Evolutionary conservation across 345 rosid genomes (phyloP), one percentile per base, ranked within the genome.

Genomic region (Populus davidiana): DNA sequence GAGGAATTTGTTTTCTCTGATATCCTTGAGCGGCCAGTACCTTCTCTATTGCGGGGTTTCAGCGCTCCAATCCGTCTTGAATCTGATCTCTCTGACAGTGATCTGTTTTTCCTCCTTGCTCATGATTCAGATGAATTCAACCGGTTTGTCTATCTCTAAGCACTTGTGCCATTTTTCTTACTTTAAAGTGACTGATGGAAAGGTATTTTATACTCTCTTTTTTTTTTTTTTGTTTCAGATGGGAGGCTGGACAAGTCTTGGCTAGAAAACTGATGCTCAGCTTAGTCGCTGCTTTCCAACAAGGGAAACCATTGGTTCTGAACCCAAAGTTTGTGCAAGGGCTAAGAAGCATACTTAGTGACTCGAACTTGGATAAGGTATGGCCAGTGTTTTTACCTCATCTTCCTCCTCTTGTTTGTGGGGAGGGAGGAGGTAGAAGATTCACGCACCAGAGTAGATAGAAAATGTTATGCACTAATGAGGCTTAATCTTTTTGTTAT

Each of bases 211-310:
- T 81, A 73, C 54, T 47, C 36, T 66, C 25, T 6, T 67, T 31
- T 18, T 74, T 50, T 80, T 71, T 67, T 44, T 79, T 71, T 20
- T 69, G 74, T 85, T 77, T 83, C 80, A 93, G 99, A 63, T 96
- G 98, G 99, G 99, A 96, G 87, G 96, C 99, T 4, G 99, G 98
- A 68, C 99, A 96, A 82, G 78, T 94, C 70, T 82, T 96, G 81
- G 98, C 92, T 59, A 88, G 97, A 86, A 91, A 96, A 85, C 89
- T 94, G 79, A 96, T 96, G 95, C 91, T 96, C 18, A 86, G 86
- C 82, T 83, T 96, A 85, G 99, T 94, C 71, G 75, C 88, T 35
- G 98, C 91, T 84, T 91, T 88, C 85, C 99, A 90, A 71, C 91
- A 90, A 81, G 86, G 83, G 67, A 91, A 86, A 77, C 85, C 93